Evolutionary conservation across 768 basidiomycete genomes (phyloP), one percentile per base, ranked within the genome.

Genomic region (Boletus sp.): DNA sequence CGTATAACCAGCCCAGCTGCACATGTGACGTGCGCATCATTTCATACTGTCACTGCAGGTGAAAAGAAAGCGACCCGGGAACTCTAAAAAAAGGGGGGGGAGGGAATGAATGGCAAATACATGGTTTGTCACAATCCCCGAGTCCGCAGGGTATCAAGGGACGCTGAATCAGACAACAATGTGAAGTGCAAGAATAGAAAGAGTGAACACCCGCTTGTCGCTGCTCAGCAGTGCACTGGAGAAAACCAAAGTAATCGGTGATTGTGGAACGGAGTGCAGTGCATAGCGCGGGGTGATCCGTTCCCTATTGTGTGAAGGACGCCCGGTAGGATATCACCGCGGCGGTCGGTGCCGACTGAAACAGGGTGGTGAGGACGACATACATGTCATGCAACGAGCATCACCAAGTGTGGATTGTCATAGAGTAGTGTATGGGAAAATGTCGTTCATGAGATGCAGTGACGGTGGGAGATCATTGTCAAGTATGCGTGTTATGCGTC

Each of bases 401-500:
- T 53, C 55, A 32, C 15, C 9, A n/a, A 17, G 8, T 8, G 17
- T n/a, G 10, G 29, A 30, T 37, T 51, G 32, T 53, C 7, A 11
- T 33, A 38, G 37, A 7, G 6, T 41, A 21, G 7, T 19, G 30
- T 27, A 45, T 60, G 47, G 37, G 48, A 55, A 55, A 47, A 35
- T 3, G 13, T 19, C n/a, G 35, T 37, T 39, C 27, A 45, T 45
- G 27, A 40, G 17, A 29, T 30, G 43, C 25, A 10, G 29, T 35
- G 37, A 49, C 11, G 51, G 52, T 64, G 63, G n/a, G 55, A 57
- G 43, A 50, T 39, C 23, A 37, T 35, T 46, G 43, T 43, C 43
- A 32, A 40, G 21, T 14, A 17, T 15, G n/a, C 7, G 10, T 11
- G 34, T 47, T 21, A 41, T 11, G 39, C 29, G 29, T 52, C 63